Conservation (phyloP, 78 protist genomes). For the Dictyostelium capitatum region DNA sequence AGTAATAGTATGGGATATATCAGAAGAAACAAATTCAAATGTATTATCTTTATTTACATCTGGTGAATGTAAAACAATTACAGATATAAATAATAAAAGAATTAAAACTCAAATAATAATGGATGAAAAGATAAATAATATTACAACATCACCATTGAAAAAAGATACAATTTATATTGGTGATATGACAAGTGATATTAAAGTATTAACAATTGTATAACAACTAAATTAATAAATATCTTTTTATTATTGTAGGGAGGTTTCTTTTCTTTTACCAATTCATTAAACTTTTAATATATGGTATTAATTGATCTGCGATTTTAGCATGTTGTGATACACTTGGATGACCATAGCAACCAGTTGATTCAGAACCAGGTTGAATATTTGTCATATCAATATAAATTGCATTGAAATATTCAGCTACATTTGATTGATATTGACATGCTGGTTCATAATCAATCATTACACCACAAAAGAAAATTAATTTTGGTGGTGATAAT, state of each 20-base stretch:
- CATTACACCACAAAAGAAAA: constrained; percentile 84
- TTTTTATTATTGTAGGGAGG: too few relatives aligned
- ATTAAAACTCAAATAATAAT: constrained; percentile 16
- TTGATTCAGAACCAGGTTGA: not conserved
- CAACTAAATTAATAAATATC: too few relatives aligned
- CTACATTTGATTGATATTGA: constrained; percentile 21
- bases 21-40: constrained; percentile 16
- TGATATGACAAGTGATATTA: constrained; percentile 36
- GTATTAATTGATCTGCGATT: constrained; percentile 34
- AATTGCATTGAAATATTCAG: not conserved
- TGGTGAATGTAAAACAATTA: not conserved
- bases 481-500: not conserved
- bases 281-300: constrained; percentile 54
- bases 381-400: constrained; percentile 77
- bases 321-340: constrained; percentile 37
- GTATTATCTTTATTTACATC: too few relatives aligned
- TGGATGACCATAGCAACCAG: constrained; percentile 82
- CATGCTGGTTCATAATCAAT: constrained; percentile 21
- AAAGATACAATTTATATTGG: constrained; percentile 18
- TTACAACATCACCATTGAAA: constrained; percentile 13
- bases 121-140: constrained; percentile 27
- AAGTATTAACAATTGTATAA: constrained; percentile 6
- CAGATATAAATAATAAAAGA: not conserved
- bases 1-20: constrained; percentile 41
- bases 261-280: constrained; percentile 62